Base-by-base conservation (phyloP, 352 stramenopile species). In the Phytophthora nicotianae region DNA sequence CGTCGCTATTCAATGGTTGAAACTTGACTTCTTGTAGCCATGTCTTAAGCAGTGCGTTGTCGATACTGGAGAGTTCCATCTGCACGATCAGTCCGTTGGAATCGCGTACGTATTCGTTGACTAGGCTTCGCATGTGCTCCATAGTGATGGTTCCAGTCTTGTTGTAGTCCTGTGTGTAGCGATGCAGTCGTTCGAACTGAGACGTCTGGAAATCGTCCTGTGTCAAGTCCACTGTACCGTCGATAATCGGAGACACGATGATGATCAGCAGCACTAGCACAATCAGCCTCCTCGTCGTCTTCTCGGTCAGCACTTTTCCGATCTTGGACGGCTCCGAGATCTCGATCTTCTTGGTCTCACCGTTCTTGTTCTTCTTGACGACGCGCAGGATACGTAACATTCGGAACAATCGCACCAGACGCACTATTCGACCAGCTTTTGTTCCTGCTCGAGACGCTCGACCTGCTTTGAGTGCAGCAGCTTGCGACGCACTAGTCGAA, bases 281-380 rank as follows among this genome's bases (percentile, higher is more conserved):
- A 50, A 98, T 98, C 21, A 98, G 66, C 32, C 88, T 77, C 8
- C 91, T 79, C 19, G 94, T 98, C 8, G 95, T 98, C 49, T 97
- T 97, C 55, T 98, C 94, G 6, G 93, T 98, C 40, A 99, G 65
- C 58, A 98, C 91, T 57, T 97, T 96, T 43, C 95, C 95, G 48
- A 99, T 93, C 67, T 98, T 98, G 27, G 86, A 96, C 14, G 89
- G 89, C 63, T 97, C 87, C 0, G 83, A 91, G 51, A 96, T 88
- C 50, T 89, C 62, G 16, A 93, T 54, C 11, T 62, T 77, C 53
- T 90, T 86, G 0, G 58, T 54, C 5, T 90, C 76, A 5, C 57
- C 69, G 19, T 79, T 78, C 53, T 90, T 88, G 72, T 83, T 90
- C 33, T 91, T 91, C 63, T 90, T 90, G 37, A 94, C 81, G 3